Percentiles rank a stretch among this genome's conserved stretches.
Conservation (phyloP, 2,329 filamentous ascomycete genomes). For the Lanzia echinophila region DNA sequence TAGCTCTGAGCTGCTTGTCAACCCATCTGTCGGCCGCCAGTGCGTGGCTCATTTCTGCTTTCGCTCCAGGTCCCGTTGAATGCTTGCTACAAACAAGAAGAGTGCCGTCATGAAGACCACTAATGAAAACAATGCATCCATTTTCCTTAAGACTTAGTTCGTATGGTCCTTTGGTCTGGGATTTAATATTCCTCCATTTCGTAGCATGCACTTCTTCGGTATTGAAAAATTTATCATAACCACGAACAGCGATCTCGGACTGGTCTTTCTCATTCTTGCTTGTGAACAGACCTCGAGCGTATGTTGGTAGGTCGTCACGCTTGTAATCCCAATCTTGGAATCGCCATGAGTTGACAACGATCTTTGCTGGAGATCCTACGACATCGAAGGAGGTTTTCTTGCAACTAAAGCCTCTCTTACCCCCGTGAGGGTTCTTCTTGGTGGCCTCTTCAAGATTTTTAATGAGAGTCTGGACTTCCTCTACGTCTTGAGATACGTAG, state of each 20-base stretch:
- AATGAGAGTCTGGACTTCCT: conserved; percentile 47
- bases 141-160: conserved; percentile 98
- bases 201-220: conserved; percentile 75
- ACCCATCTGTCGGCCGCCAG: conserved; percentile 75
- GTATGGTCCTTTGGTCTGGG: conserved; percentile 76
- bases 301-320: conserved; percentile 74
- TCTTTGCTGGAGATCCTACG: conserved; percentile 51
- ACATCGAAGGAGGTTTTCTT: conserved; percentile 77
- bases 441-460: conserved; percentile 56
- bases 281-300: conserved; percentile 93
- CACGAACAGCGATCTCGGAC: conserved; percentile 75
- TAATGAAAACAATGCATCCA: conserved; percentile 98
- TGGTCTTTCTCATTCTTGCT: conserved; percentile 56
- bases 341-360: conserved; percentile 82
- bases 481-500: conserved; percentile 61
- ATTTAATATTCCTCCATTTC: conserved; percentile 71
- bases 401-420: conserved; percentile 59
- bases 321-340: conserved; percentile 98
- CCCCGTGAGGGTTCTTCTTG: conserved; percentile 50
- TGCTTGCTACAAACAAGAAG: conserved; percentile 98
- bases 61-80: conserved; percentile 72
- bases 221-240: conserved; percentile 99
- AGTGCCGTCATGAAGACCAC: conserved; percentile 81
- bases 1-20: conserved; percentile 66
- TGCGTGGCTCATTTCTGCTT: conserved; percentile 68